Evolutionary conservation across 169 alveolate species (phyloP).

Genomic region (Cryptosporidium viatorum): DNA sequence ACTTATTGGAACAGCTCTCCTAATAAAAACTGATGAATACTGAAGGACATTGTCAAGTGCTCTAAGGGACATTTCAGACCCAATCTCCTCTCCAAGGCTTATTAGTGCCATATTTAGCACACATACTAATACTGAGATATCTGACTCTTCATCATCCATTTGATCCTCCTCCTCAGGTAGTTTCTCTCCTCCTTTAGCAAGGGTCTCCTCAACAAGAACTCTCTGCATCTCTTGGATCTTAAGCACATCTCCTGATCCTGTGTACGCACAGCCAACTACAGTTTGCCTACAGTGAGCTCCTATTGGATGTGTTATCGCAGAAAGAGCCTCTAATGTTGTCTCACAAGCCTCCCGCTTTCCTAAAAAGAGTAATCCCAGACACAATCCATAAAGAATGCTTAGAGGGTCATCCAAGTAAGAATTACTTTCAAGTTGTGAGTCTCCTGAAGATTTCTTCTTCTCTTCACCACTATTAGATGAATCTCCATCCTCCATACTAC

Average conservation of each 20-base stretch:
- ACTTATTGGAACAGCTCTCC: slow-evolving; percentile 98
- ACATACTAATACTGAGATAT: slow-evolving; percentile 85
- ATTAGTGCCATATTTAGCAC: slow-evolving; percentile 94
- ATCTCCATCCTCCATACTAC: background rate
- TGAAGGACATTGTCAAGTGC: slow-evolving; percentile 92
- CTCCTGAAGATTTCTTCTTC: background rate
- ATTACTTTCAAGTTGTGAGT: slow-evolving; percentile 34
- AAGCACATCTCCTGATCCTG: slow-evolving; percentile 98
- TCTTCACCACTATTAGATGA: background rate
- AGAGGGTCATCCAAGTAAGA: slow-evolving; percentile 72
- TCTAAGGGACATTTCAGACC: slow-evolving; percentile 91
- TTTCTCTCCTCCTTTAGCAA: slow-evolving; percentile 1
- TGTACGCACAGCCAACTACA: slow-evolving; percentile 91
- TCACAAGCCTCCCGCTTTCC: slow-evolving; percentile 92
- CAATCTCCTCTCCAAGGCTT: slow-evolving; percentile 95
- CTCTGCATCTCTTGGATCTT: slow-evolving; percentile 94
- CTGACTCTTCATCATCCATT: slow-evolving; percentile 79
- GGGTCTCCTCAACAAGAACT: slow-evolving; percentile 84
- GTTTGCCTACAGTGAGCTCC: slow-evolving; percentile 75
- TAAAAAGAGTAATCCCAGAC: slow-evolving; percentile 91
- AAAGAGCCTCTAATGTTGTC: slow-evolving; percentile 89
- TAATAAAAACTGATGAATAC: slow-evolving; percentile 90
- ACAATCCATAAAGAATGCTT: slow-evolving; percentile 68
- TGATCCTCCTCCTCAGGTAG: slow-evolving; percentile 20
- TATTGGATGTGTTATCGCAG: slow-evolving; percentile 82